Percentiles rank a stretch among this genome's conserved stretches.
These are phyloP conservation scores for Aspergillus novoparasiticus DNA, from an alignment of 2,329 filamentous ascomycete genomes.

Conservation along the genomic window DNA sequence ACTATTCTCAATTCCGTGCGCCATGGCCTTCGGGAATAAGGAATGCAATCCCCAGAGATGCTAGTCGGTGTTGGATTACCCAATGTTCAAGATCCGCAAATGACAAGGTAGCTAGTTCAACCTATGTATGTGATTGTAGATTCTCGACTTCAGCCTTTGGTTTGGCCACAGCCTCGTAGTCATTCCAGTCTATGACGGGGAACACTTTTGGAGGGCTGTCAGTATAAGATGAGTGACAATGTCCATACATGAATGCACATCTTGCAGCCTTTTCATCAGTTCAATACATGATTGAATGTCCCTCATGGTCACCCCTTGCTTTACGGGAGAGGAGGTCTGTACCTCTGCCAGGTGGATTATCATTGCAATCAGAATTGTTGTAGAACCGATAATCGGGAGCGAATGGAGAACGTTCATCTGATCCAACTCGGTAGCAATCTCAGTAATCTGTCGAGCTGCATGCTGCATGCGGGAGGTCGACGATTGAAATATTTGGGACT, in stretches of 20 bases:
- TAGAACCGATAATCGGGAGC: neutral
- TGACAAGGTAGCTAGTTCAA: too few relatives aligned
- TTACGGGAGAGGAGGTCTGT: neutral
- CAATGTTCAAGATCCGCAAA: neutral
- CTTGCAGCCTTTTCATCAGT: neutral
- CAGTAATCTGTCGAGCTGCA: neutral
- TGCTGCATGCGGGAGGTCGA: neutral
- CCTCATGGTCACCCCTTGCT: neutral
- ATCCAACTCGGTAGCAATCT: neutral
- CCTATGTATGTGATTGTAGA: neutral
- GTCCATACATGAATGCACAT: neutral
- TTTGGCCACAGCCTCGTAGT: neutral
- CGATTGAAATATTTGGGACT: neutral
- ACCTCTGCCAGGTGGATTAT: neutral
- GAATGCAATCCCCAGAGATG: neutral
- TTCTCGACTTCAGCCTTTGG: neutral
- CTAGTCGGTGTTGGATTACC: neutral
- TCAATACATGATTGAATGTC: neutral
- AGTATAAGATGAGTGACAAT: neutral
- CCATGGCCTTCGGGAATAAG: neutral
- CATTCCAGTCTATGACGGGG: neutral
- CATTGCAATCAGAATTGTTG: conserved; percentile 1
- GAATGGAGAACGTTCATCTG: neutral
- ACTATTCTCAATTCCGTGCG: neutral
- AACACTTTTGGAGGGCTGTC: neutral